Evolutionary conservation across 75 land plant species (phyloP).

Genomic region (Pinus tabuliformis): DNA sequence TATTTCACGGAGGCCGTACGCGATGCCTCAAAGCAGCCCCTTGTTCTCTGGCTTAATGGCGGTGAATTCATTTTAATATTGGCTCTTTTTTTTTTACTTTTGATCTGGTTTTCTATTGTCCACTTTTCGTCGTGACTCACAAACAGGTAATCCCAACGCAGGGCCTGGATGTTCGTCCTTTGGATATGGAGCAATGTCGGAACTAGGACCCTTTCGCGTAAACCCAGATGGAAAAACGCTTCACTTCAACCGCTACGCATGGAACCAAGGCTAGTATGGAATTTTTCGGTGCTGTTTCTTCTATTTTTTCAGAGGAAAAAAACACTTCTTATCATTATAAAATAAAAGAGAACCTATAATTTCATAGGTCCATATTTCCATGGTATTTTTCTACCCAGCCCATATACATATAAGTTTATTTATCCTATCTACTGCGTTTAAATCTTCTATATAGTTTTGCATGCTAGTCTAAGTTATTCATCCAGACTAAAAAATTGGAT

Average conservation of each 20-base stretch:
- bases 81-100: neutral
- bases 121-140: neutral
- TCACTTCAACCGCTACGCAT: constrained; percentile 41
- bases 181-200: constrained; percentile 57
- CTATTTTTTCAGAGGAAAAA: too few relatives aligned
- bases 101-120: too few relatives aligned
- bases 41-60: constrained; percentile 68
- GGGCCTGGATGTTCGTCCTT: constrained; percentile 92
- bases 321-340: too few relatives aligned
- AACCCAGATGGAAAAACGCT: constrained; percentile 57
- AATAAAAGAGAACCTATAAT: too few relatives aligned
- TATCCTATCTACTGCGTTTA: too few relatives aligned
- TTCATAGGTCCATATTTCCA: too few relatives aligned
- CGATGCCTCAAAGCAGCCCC: constrained; percentile 20
- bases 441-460: too few relatives aligned
- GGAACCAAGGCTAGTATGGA: constrained; percentile 45
- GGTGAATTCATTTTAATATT: constrained; percentile 13
- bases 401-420: too few relatives aligned
- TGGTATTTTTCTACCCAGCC: too few relatives aligned
- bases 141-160: constrained; percentile 13
- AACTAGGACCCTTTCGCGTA: constrained; percentile 67
- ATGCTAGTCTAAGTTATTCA: too few relatives aligned
- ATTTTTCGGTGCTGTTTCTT: too few relatives aligned
- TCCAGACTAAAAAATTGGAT: too few relatives aligned
- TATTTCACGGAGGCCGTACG: constrained; percentile 56